A percentile compares a stretch with the other conserved stretches of the same genome.
Evolutionary conservation across 257 asterid genomes (phyloP).

Genomic region (Lavandula angustifolia): DNA sequence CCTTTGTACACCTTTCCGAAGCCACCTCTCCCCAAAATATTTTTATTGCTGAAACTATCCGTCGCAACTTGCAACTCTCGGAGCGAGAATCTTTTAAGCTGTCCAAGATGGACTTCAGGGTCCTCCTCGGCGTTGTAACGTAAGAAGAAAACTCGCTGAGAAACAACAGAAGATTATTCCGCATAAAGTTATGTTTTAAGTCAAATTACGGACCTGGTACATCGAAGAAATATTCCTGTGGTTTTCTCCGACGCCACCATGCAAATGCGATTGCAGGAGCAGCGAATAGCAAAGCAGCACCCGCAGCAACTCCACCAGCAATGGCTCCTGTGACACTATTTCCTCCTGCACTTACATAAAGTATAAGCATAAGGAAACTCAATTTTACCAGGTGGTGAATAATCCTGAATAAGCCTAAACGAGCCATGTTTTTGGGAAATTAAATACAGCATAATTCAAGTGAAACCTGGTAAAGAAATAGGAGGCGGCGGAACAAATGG

Average conservation of each 20-base stretch:
- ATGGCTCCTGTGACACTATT: constrained; percentile 54
- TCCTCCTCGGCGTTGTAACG: constrained; percentile 56
- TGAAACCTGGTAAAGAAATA: constrained; percentile 66
- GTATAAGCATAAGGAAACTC: neutral
- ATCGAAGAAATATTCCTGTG: constrained; percentile 54
- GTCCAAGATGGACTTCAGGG: constrained; percentile 59
- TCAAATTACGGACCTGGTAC: constrained; percentile 45
- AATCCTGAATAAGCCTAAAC: no score
- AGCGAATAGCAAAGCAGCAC: constrained; percentile 58
- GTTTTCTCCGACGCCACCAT: constrained; percentile 63
- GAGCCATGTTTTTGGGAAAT: neutral
- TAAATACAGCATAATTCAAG: neutral
- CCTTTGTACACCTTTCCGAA: constrained; percentile 59
- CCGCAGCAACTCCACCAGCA: constrained; percentile 64
- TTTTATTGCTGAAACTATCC: constrained; percentile 53
- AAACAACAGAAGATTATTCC: neutral
- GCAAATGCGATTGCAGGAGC: constrained; percentile 62
- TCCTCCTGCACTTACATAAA: constrained; percentile 36
- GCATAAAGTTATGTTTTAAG: neutral
- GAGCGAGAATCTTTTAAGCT: constrained; percentile 58
- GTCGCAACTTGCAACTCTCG: constrained; percentile 61
- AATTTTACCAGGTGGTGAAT: neutral
- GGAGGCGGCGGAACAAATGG: constrained; percentile 98
- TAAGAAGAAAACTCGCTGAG: constrained; percentile 17
- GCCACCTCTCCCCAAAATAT: constrained; percentile 54